Evolutionary conservation across 2,329 filamentous ascomycete species (phyloP), one percentile per base, ranked within the genome.

Genomic region (Trichoderma breve): DNA sequence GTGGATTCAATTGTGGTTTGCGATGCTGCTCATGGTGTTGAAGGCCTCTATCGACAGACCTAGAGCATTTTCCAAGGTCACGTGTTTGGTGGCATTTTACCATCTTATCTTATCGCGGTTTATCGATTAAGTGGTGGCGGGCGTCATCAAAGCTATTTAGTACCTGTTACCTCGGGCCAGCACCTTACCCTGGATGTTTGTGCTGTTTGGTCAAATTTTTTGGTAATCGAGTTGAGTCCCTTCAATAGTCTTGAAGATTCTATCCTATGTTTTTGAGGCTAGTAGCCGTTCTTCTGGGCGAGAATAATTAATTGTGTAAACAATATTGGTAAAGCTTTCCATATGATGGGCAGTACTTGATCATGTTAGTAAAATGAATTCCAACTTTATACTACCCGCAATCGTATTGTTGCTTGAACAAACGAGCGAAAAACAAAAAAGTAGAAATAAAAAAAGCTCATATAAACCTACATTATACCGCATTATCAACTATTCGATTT

Each of bases 31-130:
- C 32, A 63, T 70, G 39, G 64, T 70, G 70, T 67, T 60, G 62
- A 70, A 62, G 67, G 57, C 57, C 57, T 67, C 47, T 26, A 61
- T 69, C 39, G 28, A 62, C 39, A 36, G 28, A 34, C n/a, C 55
- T 65, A 47, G 69, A 73, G 63, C 72, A 73, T 73, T 73, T 73
- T 73, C 34, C 51, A 21, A 21, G 15, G 70, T 73, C 72, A 73
- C 72, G 72, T 73, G 72, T 9, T 69, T 43, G 69, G 53, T 11
- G 68, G 68, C 58, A 57, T 43, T 51, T 51, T 43, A 24, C 6
- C 18, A 63, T 71, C 61, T 71, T 71, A 71, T 71, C 68, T 71
- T 71, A 71, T 71, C 68, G 39, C 0, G 0, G 55, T 39, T 21
- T 70, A 70, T 70, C 67, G 67, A 70, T 70, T 62, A 26, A 14